Evolutionary conservation across 2,329 filamentous ascomycete species (phyloP), one percentile per base, ranked within the genome.

Genomic region (Cladosporium velox): DNA sequence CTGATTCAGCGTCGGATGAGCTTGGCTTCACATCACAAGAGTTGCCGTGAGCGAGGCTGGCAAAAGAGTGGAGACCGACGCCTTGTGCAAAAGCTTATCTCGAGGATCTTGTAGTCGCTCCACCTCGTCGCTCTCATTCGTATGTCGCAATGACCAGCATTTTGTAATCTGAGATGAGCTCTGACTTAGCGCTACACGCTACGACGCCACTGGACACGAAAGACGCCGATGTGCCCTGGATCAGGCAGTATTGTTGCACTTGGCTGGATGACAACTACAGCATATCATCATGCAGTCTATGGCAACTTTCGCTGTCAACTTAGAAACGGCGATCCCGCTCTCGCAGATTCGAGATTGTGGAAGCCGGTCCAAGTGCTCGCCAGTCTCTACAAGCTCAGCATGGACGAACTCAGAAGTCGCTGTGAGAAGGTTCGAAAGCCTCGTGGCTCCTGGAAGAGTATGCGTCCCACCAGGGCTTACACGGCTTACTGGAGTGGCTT

Each of bases 401-500:
- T 32, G 52, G 28, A n/a, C 52, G 28, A 15, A 21, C 18, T 15
- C 52, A 55, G 30, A 55, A 21, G 18, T 12, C 28, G 15, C 6
- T 21, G 15, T 30, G 11, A 34, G 28, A 55, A 34, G 52, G 18
- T 55, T 55, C 32, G 30, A 30, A 32, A 7, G 52, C 28, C 30
- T 55, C 52, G 52, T 55, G 52, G 30, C 28, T 32, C 28, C 15
- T 32, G 28, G 30, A 34, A 34, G n/a, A 34, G 52, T 55, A 55
- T 34, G 18, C 30, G 52, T 55, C 52, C 52, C 52, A 55, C 52
- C 52, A 32, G 52, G 30, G 52, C 52, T 55, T 28, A 54, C 51
- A 34, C 51, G 30, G 51, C 51, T 54, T 34, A 32, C 52, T 55
- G 52, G n/a, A 10, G 52, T 55, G 52, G 52, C 52, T 34, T n/a